Evolutionary conservation across 208 protist genomes (phyloP).

Genomic region (Trichomonas gallinae): DNA sequence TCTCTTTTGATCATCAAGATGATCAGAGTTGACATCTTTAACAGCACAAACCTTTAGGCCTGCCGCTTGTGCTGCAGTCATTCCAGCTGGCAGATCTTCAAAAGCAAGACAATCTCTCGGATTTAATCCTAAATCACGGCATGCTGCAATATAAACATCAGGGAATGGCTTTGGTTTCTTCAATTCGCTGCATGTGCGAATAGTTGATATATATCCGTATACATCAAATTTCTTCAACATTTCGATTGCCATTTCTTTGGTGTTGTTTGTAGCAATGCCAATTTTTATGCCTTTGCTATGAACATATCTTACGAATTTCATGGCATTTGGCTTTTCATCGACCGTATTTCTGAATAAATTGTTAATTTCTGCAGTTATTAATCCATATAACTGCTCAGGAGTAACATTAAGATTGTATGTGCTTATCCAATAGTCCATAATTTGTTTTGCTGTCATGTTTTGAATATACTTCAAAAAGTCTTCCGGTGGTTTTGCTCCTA

Average conservation of each 20-base stretch:
- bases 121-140: not conserved
- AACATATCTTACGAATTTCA: not conserved
- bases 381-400: too few relatives aligned
- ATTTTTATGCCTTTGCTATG: not conserved
- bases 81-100: not conserved
- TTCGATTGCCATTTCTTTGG: not conserved
- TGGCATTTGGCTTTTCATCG: not conserved
- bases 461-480: too few relatives aligned
- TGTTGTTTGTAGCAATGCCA: not conserved
- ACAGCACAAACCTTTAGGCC: not conserved
- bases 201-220: not conserved
- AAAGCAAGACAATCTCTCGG: not conserved
- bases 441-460: too few relatives aligned
- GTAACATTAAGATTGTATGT: too few relatives aligned
- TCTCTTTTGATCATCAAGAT: too few relatives aligned
- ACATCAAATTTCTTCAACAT: not conserved
- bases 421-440: too few relatives aligned
- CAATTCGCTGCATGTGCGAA: not conserved
- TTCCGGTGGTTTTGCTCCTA: not conserved
- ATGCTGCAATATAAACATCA: not conserved
- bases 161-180: not conserved
- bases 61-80: not conserved
- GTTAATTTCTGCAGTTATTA: too few relatives aligned
- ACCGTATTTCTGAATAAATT: not conserved
- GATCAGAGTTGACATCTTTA: not conserved